Base-by-base conservation (phyloP, 192 early-diverging fungal species). In the Backusella circina region DNA sequence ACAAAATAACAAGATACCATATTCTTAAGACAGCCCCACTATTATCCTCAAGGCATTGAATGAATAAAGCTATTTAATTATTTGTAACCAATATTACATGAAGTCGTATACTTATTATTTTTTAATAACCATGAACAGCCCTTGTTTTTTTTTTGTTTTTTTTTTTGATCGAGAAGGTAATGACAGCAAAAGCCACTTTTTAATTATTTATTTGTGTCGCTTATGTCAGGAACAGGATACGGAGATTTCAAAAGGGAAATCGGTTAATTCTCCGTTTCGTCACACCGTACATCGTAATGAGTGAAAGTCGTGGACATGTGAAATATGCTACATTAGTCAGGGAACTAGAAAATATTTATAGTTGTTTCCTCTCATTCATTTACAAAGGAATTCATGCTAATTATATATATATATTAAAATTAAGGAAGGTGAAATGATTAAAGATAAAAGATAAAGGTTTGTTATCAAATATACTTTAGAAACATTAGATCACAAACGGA, bases 171-270 rank as follows among this genome's bases (percentile, higher is more conserved):
- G 54, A 57, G 51, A 26, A 23, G 23, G 12, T 57, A 26, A 26
- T 61, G 54, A 61, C 54, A 61, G 54, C 54, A 61, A 61, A 61
- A 61, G 54, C 54, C 54, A 26, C 54, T 26, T 61, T 61, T 61
- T 61, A 26, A 12, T 28, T 57, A 7, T 6, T 57, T 57, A 10
- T 12, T 57, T 12, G 54, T 57, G 26, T 57, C 21, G 26, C 54
- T 57, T 26, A 8, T 12, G 23, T 61, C 26, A 61, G 26, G 26
- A 4, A 61, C 21, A 61, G 1, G 18, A 1, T 3, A 28, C 12
- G 21, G 54, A 28, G 21, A 61, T 61, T 61, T 28, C 26, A 57
- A 61, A 61, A 61, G 8, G 54, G n/a, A 28, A 12, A 28, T 26
- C 4, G 4, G 8, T 21, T 2, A 26, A 13, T 26, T 23, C 16